These are phyloP conservation scores for Annulohypoxylon moriforme DNA, from an alignment of 495 filamentous ascomycete species.

Conservation along the genomic window DNA sequence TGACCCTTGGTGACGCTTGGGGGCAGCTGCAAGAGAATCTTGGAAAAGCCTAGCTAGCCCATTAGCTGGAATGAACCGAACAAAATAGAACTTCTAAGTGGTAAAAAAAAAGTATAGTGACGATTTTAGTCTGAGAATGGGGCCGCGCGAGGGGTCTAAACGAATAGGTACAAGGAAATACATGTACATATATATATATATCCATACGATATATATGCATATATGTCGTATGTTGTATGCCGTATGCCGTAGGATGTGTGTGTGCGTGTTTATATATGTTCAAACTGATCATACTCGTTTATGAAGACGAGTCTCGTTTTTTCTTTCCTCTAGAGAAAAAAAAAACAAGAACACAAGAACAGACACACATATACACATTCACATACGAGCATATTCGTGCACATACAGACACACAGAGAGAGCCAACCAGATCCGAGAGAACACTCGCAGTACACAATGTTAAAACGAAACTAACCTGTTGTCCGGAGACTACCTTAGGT, in stretches of 20 bases:
- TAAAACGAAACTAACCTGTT: constrained; percentile 33
- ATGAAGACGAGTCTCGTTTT: constrained; percentile 11
- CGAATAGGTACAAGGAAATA: constrained; percentile 29
- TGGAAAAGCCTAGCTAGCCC: constrained; percentile 45
- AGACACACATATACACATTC: constrained; percentile 14
- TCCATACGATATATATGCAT: background rate
- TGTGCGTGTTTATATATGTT: background rate
- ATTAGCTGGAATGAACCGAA: constrained; percentile 47
- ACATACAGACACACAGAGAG: background rate
- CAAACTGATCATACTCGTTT: constrained; percentile 22
- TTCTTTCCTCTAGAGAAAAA: background rate
- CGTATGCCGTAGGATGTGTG: background rate
- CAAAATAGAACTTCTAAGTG: constrained; percentile 32
- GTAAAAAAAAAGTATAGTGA: constrained; percentile 30
- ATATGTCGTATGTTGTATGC: background rate
- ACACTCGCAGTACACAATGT: background rate
- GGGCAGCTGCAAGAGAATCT: constrained; percentile 47
- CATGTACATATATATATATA: constrained; percentile 11
- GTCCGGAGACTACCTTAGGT: constrained; percentile 11
- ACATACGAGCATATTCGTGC: constrained; percentile 8
- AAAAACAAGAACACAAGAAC: too few species aligned
- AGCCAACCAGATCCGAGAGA: constrained; percentile 4
- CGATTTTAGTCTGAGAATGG: constrained; percentile 30
- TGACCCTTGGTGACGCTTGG: constrained; percentile 48
- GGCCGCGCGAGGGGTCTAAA: constrained; percentile 24